Conservation (phyloP, 495 filamentous ascomycete genomes). For the Penicillium maclennaniae region DNA sequence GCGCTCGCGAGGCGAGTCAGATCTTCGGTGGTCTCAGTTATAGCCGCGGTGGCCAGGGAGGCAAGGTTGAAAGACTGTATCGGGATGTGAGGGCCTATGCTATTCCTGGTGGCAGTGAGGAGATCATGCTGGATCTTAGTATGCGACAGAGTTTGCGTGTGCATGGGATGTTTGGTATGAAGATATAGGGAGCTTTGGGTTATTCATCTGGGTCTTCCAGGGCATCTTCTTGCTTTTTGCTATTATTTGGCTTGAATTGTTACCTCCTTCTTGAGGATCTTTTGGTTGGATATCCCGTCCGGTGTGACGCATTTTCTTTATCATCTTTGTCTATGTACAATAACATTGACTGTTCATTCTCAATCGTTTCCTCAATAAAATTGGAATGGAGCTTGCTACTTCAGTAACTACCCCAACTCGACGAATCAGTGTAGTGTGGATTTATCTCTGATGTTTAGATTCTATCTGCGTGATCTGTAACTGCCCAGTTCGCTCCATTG, state of each 20-base stretch:
- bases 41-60: conserved; percentile 88
- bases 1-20: conserved; percentile 92
- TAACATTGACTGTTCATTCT: not conserved
- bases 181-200: conserved; percentile 56
- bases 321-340: not conserved
- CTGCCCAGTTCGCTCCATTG: too few species aligned
- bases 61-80: conserved; percentile 93
- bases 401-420: too few species aligned
- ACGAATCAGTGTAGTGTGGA: too few species aligned
- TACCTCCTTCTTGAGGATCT: not conserved
- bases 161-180: conserved; percentile 91
- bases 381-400: too few species aligned
- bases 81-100: conserved; percentile 97
- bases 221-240: not conserved
- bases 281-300: conserved; percentile 21
- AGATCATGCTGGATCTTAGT: conserved; percentile 98
- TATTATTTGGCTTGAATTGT: not conserved
- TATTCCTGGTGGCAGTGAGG: conserved; percentile 93
- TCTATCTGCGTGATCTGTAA: too few species aligned
- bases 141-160: conserved; percentile 91
- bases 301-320: conserved; percentile 15
- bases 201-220: not conserved
- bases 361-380: too few species aligned
- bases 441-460: too few species aligned
- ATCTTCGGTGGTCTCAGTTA: conserved; percentile 97